Evolutionary conservation across 2,329 filamentous ascomycete genomes (phyloP), one percentile per base, ranked within the genome.

Genomic region (Epichloe amarillans): DNA sequence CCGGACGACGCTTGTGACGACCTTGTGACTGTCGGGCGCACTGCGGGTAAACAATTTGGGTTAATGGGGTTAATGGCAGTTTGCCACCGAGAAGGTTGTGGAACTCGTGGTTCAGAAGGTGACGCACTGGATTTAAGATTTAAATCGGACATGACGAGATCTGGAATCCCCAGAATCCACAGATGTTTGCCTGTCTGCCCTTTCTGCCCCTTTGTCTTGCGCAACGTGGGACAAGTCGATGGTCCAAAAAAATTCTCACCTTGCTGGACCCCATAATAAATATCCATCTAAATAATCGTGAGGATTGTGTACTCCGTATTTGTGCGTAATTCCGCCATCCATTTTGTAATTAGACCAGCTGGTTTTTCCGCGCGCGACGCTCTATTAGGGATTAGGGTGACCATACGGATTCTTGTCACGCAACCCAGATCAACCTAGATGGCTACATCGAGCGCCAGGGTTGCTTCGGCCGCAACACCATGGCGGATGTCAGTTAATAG

Each of bases 361-460:
- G 37, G n/a, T n/a, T 14, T 3, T 38, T 38, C 30, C 30, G 30
- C 30, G 30, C 30, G 30, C 8, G 30, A 30, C 30, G 4, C 30
- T 35, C 46, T 46, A 7, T 26, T 26, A 26, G 23, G 23, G 23
- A 7, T 26, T 26, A 26, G 23, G 23, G 23, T 26, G 23, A 8
- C 23, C 6, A 26, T 26, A 26, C 19, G 19, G 19, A 21, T 21
- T 17, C 41, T 30, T 10, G 19, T 17, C 12, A 26, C 43, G 33
- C 30, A 50, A 33, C 44, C 47, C 48, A 51, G 37, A 59, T 58
- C 23, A 26, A 26, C 23, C 23, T 26, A 26, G 23, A 26, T 26
- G 57, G 54, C 57, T 45, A 50, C 54, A 37, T 51, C 51, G 39
- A 51, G 46, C 41, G 51, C 53, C 57, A 57, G 54, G 47, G 50